Percentiles rank a stretch among this genome's conserved stretches.
These are phyloP conservation scores for Coemansia sp. DNA, from an alignment of 192 early-diverging fungal genomes.

Conservation along the genomic window DNA sequence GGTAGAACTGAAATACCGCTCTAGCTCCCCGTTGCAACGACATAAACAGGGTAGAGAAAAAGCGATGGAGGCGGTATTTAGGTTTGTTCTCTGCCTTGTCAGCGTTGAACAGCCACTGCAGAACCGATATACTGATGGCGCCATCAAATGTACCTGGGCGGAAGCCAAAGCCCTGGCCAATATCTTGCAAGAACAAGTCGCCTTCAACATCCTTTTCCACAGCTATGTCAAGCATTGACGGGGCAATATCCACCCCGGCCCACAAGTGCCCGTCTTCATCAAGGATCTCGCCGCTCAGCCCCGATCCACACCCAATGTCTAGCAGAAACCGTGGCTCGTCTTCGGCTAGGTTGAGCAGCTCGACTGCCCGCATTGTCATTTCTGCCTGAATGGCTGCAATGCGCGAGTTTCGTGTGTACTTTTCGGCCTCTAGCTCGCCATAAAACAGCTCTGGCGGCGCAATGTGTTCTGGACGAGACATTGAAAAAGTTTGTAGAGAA, in stretches of 20 bases:
- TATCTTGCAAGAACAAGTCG: slow-evolving; percentile 93
- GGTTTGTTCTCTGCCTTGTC: slow-evolving; percentile 89
- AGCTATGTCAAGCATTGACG: slow-evolving; percentile 92
- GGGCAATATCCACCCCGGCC: slow-evolving; percentile 96
- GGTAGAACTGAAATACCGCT: slow-evolving; percentile 99
- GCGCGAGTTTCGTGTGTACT: slow-evolving; percentile 92
- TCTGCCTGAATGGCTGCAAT: slow-evolving; percentile 92
- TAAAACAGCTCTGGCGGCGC: slow-evolving; percentile 98
- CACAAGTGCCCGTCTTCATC: slow-evolving; percentile 95
- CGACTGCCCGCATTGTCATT: slow-evolving; percentile 88
- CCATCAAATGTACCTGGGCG: slow-evolving; percentile 97
- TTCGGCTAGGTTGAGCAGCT: slow-evolving; percentile 80
- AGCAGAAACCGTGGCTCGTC: slow-evolving; percentile 74
- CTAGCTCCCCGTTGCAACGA: slow-evolving; percentile 80
- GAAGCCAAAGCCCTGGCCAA: slow-evolving; percentile 91
- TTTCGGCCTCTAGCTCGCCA: slow-evolving; percentile 87
- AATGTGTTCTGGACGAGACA: slow-evolving; percentile 94
- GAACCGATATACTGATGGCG: slow-evolving; percentile 88
- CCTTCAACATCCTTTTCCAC: slow-evolving; percentile 89
- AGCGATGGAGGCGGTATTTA: slow-evolving; percentile 74
- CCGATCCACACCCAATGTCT: slow-evolving; percentile 98
- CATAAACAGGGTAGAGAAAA: slow-evolving; percentile 93
- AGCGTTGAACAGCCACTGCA: slow-evolving; percentile 99
- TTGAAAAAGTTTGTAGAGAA: slow-evolving; percentile 24
- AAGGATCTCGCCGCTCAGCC: slow-evolving; percentile 90